Evolutionary conservation across 441 rosid genomes (phyloP).

Genomic region (Sinapis alba): DNA sequence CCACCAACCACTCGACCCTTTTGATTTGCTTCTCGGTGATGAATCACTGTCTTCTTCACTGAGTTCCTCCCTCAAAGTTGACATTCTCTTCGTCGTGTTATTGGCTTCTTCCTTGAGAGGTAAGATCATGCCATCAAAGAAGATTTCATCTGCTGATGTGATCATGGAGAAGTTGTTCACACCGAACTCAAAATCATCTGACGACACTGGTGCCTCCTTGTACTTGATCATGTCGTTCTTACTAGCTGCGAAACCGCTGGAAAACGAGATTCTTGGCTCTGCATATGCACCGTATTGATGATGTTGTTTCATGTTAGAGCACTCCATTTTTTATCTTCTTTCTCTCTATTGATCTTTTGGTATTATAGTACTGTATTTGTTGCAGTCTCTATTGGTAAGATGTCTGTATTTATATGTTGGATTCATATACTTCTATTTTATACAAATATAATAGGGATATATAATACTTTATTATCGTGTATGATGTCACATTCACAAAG

Average conservation of each 20-base stretch:
- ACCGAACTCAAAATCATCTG: constrained; percentile 78
- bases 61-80: constrained; percentile 39
- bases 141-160: constrained; percentile 90
- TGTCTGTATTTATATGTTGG: constrained; percentile 30
- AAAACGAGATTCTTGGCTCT: constrained; percentile 92
- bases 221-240: constrained; percentile 62
- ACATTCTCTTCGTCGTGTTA: constrained; percentile 38
- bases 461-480: not conserved
- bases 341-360: not conserved
- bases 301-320: constrained; percentile 30
- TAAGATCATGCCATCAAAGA: constrained; percentile 72
- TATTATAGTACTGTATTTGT: constrained; percentile 14
- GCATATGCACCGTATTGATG: constrained; percentile 26
- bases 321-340: constrained; percentile 22
- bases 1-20: constrained; percentile 64
- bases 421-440: constrained; percentile 13
- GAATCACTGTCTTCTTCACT: constrained; percentile 37
- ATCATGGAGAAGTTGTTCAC: constrained; percentile 58
- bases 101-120: constrained; percentile 62
- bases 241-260: constrained; percentile 75
- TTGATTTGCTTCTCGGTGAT: constrained; percentile 31
- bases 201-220: constrained; percentile 87
- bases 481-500: constrained; percentile 24
- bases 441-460: not conserved
- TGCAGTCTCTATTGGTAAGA: constrained; percentile 4